A percentile compares a stretch with the other conserved stretches of the same genome.
These are phyloP conservation scores for Calophaca sinica DNA, from an alignment of 306 rosid species.

Conservation along the genomic window DNA sequence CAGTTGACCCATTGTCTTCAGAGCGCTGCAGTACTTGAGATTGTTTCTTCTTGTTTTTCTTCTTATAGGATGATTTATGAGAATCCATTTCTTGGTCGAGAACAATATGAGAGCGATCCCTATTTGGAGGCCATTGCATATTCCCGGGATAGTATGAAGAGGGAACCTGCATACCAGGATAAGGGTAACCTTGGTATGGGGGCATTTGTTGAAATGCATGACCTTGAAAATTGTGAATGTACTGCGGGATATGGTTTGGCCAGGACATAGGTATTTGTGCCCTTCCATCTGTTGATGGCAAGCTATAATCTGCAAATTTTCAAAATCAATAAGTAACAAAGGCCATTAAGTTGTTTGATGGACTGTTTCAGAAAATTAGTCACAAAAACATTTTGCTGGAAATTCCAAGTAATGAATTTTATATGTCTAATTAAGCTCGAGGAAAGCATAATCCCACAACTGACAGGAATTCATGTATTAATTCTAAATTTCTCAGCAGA, in stretches of 20 bases:
- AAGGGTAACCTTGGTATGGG: constrained; percentile 82
- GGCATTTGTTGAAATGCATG: constrained; percentile 75
- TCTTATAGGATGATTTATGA: constrained; percentile 64
- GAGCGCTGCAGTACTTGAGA: constrained; percentile 58
- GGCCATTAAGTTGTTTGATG: too few species aligned
- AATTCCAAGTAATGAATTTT: constrained; percentile 10
- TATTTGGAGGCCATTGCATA: constrained; percentile 86
- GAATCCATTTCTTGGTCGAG: constrained; percentile 61
- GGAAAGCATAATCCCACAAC: constrained; percentile 3
- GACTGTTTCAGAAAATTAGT: too few species aligned
- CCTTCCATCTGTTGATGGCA: constrained; percentile 69
- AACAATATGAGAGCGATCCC: constrained; percentile 62
- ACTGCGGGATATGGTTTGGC: constrained; percentile 80
- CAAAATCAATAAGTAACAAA: constrained; percentile 14
- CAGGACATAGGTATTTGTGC: constrained; percentile 72
- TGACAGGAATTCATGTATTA: not conserved
- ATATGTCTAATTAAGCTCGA: not conserved
- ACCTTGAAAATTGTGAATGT: constrained; percentile 88
- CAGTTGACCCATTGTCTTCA: constrained; percentile 65
- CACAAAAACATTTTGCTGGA: not conserved
- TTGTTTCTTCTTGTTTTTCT: constrained; percentile 67
- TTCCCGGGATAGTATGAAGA: constrained; percentile 82
- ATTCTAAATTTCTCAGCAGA: constrained; percentile 29
- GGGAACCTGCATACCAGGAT: constrained; percentile 88
- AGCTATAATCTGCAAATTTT: constrained; percentile 61